These are phyloP conservation scores for Rubus idaeus DNA, from an alignment of 306 rosid genomes.

Conservation along the genomic window DNA sequence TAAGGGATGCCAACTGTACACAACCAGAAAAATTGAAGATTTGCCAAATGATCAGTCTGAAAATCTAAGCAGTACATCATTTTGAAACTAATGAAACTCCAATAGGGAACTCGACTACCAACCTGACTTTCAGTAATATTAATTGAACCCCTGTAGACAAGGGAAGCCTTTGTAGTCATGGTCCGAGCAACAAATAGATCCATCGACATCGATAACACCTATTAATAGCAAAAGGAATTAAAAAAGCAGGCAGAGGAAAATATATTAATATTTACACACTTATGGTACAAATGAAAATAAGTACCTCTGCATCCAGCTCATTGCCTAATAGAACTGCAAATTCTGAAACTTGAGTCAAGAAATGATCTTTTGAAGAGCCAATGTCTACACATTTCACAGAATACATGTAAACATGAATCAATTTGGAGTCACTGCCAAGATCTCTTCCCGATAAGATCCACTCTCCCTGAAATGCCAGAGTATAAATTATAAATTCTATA, in stretches of 20 bases:
- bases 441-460: constrained; percentile 92
- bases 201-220: constrained; percentile 99
- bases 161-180: constrained; percentile 94
- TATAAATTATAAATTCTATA: constrained; percentile 4
- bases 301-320: constrained; percentile 99
- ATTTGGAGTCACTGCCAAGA: constrained; percentile 51
- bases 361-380: constrained; percentile 88
- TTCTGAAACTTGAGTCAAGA: constrained; percentile 90
- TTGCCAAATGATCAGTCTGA: constrained; percentile 28
- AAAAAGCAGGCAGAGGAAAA: constrained; percentile 6
- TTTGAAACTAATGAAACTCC: constrained; percentile 17
- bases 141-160: constrained; percentile 78
- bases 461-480: constrained; percentile 71
- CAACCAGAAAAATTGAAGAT: constrained; percentile 26
- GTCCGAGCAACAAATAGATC: constrained; percentile 99
- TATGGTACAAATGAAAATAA: constrained; percentile 22
- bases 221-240: constrained; percentile 22
- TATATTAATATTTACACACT: constrained; percentile 10
- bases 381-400: constrained; percentile 59
- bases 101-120: constrained; percentile 11
- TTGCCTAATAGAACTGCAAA: constrained; percentile 89
- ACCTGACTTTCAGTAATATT: constrained; percentile 87
- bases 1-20: constrained; percentile 85
- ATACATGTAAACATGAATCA: constrained; percentile 71
- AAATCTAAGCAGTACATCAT: constrained; percentile 16